These are phyloP conservation scores for Amylocarpus encephaloides DNA, from an alignment of 2,329 filamentous ascomycete species.

Conservation along the genomic window DNA sequence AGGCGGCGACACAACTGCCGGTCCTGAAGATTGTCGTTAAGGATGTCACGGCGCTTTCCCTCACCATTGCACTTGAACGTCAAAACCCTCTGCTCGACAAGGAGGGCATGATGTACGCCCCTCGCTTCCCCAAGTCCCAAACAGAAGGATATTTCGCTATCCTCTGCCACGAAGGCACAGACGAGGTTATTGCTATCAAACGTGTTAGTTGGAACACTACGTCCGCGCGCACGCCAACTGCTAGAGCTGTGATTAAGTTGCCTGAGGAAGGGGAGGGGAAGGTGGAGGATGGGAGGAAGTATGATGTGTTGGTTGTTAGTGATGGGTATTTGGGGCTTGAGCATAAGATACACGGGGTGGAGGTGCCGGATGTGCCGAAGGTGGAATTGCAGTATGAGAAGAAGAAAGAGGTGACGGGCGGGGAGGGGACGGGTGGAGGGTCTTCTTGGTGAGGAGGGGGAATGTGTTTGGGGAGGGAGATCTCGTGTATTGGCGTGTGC, in stretches of 20 bases:
- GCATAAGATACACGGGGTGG: slow-evolving; percentile 27
- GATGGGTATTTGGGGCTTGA: slow-evolving; percentile 80
- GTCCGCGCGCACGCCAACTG: slow-evolving; percentile 38
- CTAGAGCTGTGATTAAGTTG: slow-evolving; percentile 54
- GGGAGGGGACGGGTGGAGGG: not conserved
- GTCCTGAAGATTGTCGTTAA: slow-evolving; percentile 57
- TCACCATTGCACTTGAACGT: slow-evolving; percentile 60
- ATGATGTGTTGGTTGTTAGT: slow-evolving; percentile 74
- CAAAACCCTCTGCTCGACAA: slow-evolving; percentile 58
- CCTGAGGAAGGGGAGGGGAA: slow-evolving; percentile 35
- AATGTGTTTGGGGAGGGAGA: no score
- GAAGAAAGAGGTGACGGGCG: slow-evolving; percentile 16
- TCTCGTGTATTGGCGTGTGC: no score
- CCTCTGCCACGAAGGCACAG: slow-evolving; percentile 57
- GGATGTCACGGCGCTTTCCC: slow-evolving; percentile 52
- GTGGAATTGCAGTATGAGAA: slow-evolving; percentile 16
- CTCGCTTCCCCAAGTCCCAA: slow-evolving; percentile 88
- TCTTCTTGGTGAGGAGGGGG: not conserved
- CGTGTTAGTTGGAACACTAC: slow-evolving; percentile 63
- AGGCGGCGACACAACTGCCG: slow-evolving; percentile 61
- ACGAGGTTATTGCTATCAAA: slow-evolving; percentile 83
- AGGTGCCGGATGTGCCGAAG: slow-evolving; percentile 28
- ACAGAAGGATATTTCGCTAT: slow-evolving; percentile 90
- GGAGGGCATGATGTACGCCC: slow-evolving; percentile 75
- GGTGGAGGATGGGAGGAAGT: slow-evolving; percentile 45